These are phyloP conservation scores for Tribonema minus DNA, from an alignment of 108 stramenopile species.

Conservation along the genomic window DNA sequence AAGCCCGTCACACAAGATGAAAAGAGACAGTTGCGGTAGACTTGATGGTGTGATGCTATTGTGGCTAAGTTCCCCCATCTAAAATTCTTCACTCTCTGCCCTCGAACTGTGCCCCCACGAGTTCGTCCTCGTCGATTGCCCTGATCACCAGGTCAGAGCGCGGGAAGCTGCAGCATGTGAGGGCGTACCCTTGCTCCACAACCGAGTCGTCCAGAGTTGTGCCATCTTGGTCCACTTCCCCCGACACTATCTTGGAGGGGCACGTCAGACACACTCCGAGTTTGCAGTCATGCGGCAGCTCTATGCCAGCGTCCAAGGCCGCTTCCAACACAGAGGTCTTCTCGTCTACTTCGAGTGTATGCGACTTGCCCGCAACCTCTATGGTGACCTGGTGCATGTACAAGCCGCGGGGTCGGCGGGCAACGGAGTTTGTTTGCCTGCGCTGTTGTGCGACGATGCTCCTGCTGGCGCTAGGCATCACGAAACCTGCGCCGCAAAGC, in stretches of 20 bases:
- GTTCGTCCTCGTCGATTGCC: constrained; percentile 48
- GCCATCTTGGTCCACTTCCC: constrained; percentile 46
- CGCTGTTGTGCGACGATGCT: too few species aligned
- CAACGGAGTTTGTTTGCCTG: too few species aligned
- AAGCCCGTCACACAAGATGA: too few species aligned
- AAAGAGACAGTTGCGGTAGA: too few species aligned
- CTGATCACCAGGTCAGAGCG: constrained; percentile 37
- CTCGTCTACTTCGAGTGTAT: constrained; percentile 32
- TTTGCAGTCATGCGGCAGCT: constrained; percentile 58
- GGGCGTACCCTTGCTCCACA: constrained; percentile 49
- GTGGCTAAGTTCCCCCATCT: not conserved
- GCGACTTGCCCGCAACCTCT: constrained; percentile 36
- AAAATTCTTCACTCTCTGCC: constrained; percentile 8
- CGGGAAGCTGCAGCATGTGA: constrained; percentile 49
- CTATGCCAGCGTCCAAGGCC: constrained; percentile 51
- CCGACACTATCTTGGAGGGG: constrained; percentile 49
- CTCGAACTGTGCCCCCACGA: constrained; percentile 52
- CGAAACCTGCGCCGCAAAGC: too few species aligned
- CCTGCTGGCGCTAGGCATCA: too few species aligned
- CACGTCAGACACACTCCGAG: constrained; percentile 55
- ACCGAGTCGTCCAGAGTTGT: constrained; percentile 53
- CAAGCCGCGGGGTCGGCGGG: too few species aligned
- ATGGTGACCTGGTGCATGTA: constrained; percentile 42
- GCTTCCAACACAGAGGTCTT: constrained; percentile 45
- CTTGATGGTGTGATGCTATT: too few species aligned